These are phyloP conservation scores for Arthonia radiata DNA, from an alignment of 495 filamentous ascomycete genomes.

Conservation along the genomic window DNA sequence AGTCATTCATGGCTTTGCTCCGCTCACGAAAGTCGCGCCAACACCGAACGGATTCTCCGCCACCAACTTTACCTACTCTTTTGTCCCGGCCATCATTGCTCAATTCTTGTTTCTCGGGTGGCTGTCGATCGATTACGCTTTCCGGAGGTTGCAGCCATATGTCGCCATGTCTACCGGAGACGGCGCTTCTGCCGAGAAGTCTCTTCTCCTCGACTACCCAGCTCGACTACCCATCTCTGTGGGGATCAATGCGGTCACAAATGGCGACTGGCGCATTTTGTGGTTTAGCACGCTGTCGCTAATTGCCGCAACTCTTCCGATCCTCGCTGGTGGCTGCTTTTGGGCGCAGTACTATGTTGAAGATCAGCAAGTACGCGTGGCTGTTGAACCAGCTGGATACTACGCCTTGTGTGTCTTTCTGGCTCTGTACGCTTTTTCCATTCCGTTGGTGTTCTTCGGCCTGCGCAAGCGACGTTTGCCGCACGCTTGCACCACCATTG, in stretches of 20 bases:
- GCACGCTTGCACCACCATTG: slow-evolving; percentile 41
- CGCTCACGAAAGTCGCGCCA: slow-evolving; percentile 34
- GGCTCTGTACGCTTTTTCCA: slow-evolving; percentile 35
- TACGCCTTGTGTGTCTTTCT: slow-evolving; percentile 41
- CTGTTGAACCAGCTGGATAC: too few relatives aligned
- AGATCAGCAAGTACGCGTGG: slow-evolving; percentile 22
- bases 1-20: slow-evolving; percentile 41
- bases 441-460: slow-evolving; percentile 27
- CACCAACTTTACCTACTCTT: slow-evolving; percentile 72
- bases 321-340: slow-evolving; percentile 58
- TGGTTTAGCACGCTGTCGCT: slow-evolving; percentile 39
- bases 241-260: slow-evolving; percentile 32
- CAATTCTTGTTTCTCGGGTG: slow-evolving; percentile 52
- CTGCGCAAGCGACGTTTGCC: slow-evolving; percentile 23
- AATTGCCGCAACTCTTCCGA: slow-evolving; percentile 39
- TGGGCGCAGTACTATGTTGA: slow-evolving; percentile 42
- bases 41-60: slow-evolving; percentile 44
- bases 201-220: slow-evolving; percentile 50
- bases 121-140: slow-evolving; percentile 49
- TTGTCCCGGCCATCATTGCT: slow-evolving; percentile 53
- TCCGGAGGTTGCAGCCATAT: slow-evolving; percentile 56
- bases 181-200: slow-evolving; percentile 39
- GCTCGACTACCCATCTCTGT: slow-evolving; percentile 36
- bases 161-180: slow-evolving; percentile 29
- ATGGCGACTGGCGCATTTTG: slow-evolving; percentile 47